Conservation (phyloP, 208 protist genomes). For the Wallacemonas sp. region DNA sequence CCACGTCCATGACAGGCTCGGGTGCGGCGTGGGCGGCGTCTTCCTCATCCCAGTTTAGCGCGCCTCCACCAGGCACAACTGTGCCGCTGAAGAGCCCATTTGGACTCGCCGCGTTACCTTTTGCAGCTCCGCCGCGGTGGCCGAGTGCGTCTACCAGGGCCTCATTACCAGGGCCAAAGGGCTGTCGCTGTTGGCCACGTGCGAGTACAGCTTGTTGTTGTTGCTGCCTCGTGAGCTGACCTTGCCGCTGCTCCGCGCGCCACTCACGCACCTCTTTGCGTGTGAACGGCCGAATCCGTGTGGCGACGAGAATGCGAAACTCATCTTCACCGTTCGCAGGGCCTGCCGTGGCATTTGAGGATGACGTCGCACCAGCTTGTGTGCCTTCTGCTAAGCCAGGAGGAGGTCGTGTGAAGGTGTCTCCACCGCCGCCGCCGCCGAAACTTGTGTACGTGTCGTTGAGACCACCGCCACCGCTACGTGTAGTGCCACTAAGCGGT, state of each 20-base stretch:
- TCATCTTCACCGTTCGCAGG: constrained; percentile 14
- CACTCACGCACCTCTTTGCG: constrained; percentile 32
- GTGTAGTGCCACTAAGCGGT: no score
- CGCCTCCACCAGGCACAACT: neutral
- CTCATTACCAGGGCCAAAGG: constrained; percentile 34
- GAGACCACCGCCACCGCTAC: neutral
- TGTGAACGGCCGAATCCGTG: constrained; percentile 62
- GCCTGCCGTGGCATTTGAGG: neutral
- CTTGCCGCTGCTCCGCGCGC: constrained; percentile 12
- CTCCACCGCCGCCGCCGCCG: neutral
- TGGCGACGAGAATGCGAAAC: constrained; percentile 57
- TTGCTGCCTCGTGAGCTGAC: constrained; percentile 12
- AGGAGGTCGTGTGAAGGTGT: neutral
- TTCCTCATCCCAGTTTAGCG: constrained; percentile 10
- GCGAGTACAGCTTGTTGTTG: constrained; percentile 22
- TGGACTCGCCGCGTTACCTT: neutral
- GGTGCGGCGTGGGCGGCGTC: constrained; percentile 19
- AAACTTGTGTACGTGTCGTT: neutral
- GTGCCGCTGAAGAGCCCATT: no score
- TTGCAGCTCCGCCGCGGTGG: neutral
- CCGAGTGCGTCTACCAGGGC: neutral
- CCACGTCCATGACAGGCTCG: constrained; percentile 52
- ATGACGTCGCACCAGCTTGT: neutral
- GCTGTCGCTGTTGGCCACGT: constrained; percentile 28
- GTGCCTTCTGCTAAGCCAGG: no score